These are phyloP conservation scores for Globisporangium nodosum DNA, from an alignment of 352 stramenopile species.

Conservation along the genomic window DNA sequence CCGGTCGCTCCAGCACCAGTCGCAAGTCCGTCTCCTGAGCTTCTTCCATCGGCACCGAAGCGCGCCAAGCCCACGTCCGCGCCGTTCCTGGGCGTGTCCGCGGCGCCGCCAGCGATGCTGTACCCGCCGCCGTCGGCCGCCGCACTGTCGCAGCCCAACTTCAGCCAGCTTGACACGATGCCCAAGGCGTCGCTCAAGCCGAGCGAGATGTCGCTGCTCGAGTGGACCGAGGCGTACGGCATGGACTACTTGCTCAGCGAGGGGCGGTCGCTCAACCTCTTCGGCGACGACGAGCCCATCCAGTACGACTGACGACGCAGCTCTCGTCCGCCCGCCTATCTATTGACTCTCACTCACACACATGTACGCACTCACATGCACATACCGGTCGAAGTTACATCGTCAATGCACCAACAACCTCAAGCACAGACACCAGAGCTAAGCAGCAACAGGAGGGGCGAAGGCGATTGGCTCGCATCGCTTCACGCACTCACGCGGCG, in stretches of 20 bases:
- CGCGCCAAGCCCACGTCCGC: constrained; percentile 24
- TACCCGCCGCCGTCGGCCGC: constrained; percentile 9
- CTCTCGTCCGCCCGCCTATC: background rate
- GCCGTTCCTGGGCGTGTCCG: background rate
- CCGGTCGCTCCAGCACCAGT: background rate
- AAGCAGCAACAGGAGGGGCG: no score
- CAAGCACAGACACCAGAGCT: no score
- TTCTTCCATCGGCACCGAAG: constrained; percentile 26
- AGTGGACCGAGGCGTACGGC: constrained; percentile 75
- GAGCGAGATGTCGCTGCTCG: constrained; percentile 62
- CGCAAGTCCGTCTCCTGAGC: constrained; percentile 8
- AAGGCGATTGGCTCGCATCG: no score
- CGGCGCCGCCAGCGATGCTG: background rate
- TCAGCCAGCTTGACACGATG: constrained; percentile 27
- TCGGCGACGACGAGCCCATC: constrained; percentile 37
- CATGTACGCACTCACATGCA: no score
- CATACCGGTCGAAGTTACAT: no score
- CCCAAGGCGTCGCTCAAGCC: constrained; percentile 38
- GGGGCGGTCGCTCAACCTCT: constrained; percentile 44
- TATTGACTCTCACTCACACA: background rate
- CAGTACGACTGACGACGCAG: constrained; percentile 36
- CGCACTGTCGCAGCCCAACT: constrained; percentile 17
- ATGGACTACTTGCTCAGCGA: constrained; percentile 82
- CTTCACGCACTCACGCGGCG: no score
- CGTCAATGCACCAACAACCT: no score